Evolutionary conservation across 2,329 filamentous ascomycete genomes (phyloP).

Genomic region (Emergomyces orientalis): DNA sequence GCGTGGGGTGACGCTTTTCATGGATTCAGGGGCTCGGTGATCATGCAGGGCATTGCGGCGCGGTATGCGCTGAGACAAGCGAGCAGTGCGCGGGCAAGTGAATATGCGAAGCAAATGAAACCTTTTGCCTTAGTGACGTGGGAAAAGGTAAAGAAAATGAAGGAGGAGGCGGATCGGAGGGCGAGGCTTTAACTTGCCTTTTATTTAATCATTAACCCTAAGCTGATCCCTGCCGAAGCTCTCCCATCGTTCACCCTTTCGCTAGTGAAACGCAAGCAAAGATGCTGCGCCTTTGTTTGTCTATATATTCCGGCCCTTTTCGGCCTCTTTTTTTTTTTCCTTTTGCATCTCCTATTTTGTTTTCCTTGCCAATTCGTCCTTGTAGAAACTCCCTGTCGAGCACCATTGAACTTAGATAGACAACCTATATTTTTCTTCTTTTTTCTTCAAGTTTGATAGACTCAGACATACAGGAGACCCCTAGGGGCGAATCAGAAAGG

Average conservation of each 20-base stretch:
- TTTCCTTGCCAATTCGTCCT: not conserved
- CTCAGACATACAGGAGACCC: no score
- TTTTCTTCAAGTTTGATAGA: not conserved
- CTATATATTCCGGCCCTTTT: not conserved
- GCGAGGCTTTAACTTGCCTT: constrained; percentile 35
- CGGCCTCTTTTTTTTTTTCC: not conserved
- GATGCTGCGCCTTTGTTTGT: not conserved
- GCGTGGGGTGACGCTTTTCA: constrained; percentile 58
- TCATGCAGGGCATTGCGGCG: constrained; percentile 86
- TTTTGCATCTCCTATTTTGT: not conserved
- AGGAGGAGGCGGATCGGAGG: constrained; percentile 27
- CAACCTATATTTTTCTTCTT: not conserved
- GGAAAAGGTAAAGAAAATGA: constrained; percentile 54
- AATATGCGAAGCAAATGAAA: constrained; percentile 59
- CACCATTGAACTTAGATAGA: not conserved
- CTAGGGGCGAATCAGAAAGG: no score
- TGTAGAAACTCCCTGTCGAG: not conserved
- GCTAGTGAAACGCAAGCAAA: not conserved
- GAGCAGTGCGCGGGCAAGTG: constrained; percentile 70
- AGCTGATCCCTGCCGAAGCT: not conserved
- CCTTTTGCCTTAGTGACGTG: constrained; percentile 73
- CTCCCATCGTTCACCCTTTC: not conserved
- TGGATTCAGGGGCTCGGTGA: constrained; percentile 50
- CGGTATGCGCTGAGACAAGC: constrained; percentile 77
- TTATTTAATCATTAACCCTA: not conserved